Conservation (phyloP, 768 basidiomycete genomes). For the Suillus tomentosus region DNA sequence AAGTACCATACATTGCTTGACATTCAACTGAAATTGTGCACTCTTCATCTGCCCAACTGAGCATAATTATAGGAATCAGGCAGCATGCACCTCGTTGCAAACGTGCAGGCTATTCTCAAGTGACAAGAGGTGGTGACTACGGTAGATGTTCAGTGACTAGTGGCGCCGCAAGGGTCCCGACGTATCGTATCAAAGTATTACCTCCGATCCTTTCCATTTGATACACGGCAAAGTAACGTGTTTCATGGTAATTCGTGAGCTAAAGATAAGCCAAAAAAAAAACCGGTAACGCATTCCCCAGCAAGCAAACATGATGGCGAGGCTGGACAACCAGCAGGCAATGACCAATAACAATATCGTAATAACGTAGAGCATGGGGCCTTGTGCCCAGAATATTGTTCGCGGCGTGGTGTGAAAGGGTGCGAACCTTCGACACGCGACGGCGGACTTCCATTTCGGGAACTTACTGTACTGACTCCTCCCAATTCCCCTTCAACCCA, state of each 20-base stretch:
- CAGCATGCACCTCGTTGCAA: not conserved
- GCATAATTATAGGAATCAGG: not conserved
- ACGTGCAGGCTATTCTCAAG: not conserved
- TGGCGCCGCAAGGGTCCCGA: not conserved
- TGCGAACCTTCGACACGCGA: slow-evolving; percentile 25
- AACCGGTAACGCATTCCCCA: not conserved
- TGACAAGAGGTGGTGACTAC: not conserved
- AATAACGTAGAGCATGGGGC: not conserved
- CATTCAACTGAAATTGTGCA: not conserved
- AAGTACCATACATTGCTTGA: slow-evolving; percentile 13
- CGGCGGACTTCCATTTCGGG: slow-evolving; percentile 30
- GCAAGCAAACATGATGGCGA: not conserved
- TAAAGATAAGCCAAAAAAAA: slow-evolving; percentile 13
- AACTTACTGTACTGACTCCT: slow-evolving; percentile 21
- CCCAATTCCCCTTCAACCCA: slow-evolving; percentile 27
- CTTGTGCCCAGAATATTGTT: not conserved
- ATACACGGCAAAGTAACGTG: slow-evolving; percentile 22
- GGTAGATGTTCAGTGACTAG: not conserved
- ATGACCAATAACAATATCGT: not conserved
- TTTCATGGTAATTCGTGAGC: slow-evolving; percentile 9
- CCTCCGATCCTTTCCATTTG: slow-evolving; percentile 10
- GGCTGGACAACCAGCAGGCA: not conserved
- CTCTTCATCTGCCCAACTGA: not conserved
- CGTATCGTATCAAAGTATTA: not conserved
- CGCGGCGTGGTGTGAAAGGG: slow-evolving; percentile 2